A percentile compares a stretch with the other conserved stretches of the same genome.
These are phyloP conservation scores for Salix dunnii DNA, from an alignment of 345 rosid species.

Conservation along the genomic window DNA sequence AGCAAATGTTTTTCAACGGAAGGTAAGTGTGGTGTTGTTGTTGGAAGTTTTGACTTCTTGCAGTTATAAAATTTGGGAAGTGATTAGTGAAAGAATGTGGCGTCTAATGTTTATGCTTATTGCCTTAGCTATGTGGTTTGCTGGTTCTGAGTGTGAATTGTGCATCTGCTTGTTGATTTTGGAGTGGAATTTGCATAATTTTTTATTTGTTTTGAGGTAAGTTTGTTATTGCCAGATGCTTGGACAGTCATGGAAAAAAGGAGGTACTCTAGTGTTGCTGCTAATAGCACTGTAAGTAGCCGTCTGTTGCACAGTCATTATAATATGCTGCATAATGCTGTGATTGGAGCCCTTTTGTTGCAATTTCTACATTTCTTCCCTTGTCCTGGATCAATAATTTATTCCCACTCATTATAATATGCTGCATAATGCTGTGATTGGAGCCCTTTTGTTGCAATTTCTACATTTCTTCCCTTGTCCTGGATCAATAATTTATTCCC, in stretches of 20 bases:
- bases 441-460: constrained; percentile 4
- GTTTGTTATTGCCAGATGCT: constrained; percentile 43
- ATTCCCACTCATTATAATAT: neutral
- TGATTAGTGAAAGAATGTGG: neutral
- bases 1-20: neutral
- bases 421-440: neutral
- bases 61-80: neutral
- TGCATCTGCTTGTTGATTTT: neutral
- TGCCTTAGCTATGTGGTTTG: neutral
- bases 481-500: neutral
- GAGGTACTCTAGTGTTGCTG: constrained; percentile 30
- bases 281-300: constrained; percentile 41
- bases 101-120: neutral
- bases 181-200: neutral
- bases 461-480: neutral
- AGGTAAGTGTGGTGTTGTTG: too few relatives aligned
- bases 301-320: neutral
- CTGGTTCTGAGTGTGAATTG: neutral
- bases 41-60: too few relatives aligned
- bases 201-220: neutral
- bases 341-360: constrained; percentile 3
- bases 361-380: neutral
- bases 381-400: neutral
- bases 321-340: neutral
- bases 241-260: constrained; percentile 34